Evolutionary conservation across 768 basidiomycete genomes (phyloP).

Genomic region (Heimioporus sp.): DNA sequence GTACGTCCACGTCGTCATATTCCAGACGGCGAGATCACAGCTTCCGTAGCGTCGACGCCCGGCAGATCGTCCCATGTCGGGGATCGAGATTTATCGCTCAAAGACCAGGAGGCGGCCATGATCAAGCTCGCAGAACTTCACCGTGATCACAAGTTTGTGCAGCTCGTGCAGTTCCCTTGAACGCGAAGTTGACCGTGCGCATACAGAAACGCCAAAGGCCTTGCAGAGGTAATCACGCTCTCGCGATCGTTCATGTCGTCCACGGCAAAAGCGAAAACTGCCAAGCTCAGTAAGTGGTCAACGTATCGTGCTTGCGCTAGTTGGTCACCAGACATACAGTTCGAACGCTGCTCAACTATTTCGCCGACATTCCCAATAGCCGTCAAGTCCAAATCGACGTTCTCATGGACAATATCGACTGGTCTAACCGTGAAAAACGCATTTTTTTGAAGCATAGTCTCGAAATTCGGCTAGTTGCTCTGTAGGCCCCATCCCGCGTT

Average conservation of each 20-base stretch:
- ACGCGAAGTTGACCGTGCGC: neutral
- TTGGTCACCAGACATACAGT: conserved; percentile 44
- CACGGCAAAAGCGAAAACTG: conserved; percentile 97
- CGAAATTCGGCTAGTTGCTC: conserved; percentile 80
- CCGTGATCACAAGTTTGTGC: conserved; percentile 74
- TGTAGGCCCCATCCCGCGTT: conserved; percentile 41
- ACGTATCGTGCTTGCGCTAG: neutral
- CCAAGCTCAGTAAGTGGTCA: conserved; percentile 72
- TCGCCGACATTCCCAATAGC: conserved; percentile 74
- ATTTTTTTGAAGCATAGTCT: conserved; percentile 95
- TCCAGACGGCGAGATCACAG: neutral
- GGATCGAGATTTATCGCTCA: conserved; percentile 56
- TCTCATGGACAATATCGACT: conserved; percentile 86
- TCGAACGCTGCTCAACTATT: conserved; percentile 90
- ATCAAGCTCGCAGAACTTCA: conserved; percentile 86
- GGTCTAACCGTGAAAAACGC: conserved; percentile 90
- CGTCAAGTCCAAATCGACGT: conserved; percentile 77
- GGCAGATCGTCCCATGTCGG: conserved; percentile 32
- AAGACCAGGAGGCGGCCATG: conserved; percentile 84
- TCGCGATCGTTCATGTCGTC: conserved; percentile 87
- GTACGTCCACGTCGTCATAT: conserved; percentile 19
- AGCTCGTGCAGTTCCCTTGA: neutral
- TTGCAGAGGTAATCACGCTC: conserved; percentile 83
- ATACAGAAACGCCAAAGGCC: conserved; percentile 73
- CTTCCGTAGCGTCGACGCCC: conserved; percentile 27